Base-by-base conservation (phyloP, 495 filamentous ascomycete species). In the Hypoxylon subgilvum region DNA sequence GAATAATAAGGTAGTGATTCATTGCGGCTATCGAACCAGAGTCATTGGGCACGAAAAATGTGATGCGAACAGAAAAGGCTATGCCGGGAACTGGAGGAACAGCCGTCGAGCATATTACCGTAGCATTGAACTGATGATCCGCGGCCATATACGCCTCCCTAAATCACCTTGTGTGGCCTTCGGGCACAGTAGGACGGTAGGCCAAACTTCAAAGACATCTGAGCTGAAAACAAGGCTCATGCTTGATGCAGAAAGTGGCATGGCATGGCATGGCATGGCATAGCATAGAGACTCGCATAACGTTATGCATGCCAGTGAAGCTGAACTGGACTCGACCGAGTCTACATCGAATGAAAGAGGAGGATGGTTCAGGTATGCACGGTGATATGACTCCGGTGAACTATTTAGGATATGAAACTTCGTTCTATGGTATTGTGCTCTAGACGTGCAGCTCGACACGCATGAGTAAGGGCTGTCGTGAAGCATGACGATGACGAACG, bases 71-170 rank as follows among this genome's bases (percentile, higher is more conserved):
- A 25, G 39, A 13, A 34, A 41, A 57, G 6, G 48, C n/a, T 21
- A 25, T 38, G 19, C 22, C 7, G 51, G 27, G 41, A 25, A 31
- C 27, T 46, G 43, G 44, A 58, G 44, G 38, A 46, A 35, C 39
- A 28, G 19, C 48, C 19, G 38, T 42, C 1, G 12, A 17, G 34
- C 38, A 59, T 28, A 59, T 44, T 47, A 51, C 34, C 38, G 61
- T 64, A 50, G 34, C 49, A 64, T 59, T 22, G 16, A 10, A 39
- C 44, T 41, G 19, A 34, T 28, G 54, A 51, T 59, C 44, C 46
- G 46, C 30, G 54, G 16, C 50, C 30, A 31, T 21, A 41, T 34
- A 52, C 38, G 54, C 39, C 32, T 43, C 49, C 54, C 18, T 34
- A 41, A 40, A 18, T 54, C 28, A 43, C n/a, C 16, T 21, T 31